A percentile compares a stretch with the other conserved stretches of the same genome.
phyloP scores from a whole-genome alignment of 306 rosid genomes.

The Acacia confusa region DNA sequence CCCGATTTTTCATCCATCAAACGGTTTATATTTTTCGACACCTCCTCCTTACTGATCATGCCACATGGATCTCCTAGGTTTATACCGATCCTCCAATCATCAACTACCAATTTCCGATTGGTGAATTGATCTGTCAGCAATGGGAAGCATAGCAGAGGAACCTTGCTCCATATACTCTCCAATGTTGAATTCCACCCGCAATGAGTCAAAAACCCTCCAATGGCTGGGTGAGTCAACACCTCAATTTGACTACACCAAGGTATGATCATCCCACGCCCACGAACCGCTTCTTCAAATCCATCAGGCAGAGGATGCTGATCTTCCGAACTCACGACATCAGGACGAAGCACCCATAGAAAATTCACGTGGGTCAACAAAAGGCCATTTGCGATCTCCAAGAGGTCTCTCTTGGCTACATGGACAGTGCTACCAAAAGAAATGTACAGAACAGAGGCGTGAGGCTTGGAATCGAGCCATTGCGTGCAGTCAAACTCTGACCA shows the following conservation, averaged over 20 bases:
- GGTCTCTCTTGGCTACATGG: slow-evolving; percentile 42
- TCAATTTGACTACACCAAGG: slow-evolving; percentile 61
- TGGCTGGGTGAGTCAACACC: slow-evolving; percentile 52
- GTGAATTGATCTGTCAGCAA: slow-evolving; percentile 64
- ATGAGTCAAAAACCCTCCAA: slow-evolving; percentile 62
- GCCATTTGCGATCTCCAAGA: slow-evolving; percentile 49
- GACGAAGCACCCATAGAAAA: slow-evolving; percentile 59
- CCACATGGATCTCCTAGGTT: slow-evolving; percentile 28
- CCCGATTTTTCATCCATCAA: slow-evolving; percentile 49
- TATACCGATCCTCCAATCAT: slow-evolving; percentile 64
- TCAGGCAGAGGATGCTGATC: slow-evolving; percentile 45
- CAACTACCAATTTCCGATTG: slow-evolving; percentile 55
- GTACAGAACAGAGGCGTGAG: slow-evolving; percentile 54
- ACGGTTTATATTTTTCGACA: slow-evolving; percentile 37
- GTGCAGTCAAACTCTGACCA: slow-evolving; percentile 66
- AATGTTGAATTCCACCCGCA: slow-evolving; percentile 73
- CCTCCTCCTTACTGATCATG: slow-evolving; percentile 27
- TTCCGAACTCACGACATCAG: slow-evolving; percentile 52
- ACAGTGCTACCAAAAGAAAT: slow-evolving; percentile 70
- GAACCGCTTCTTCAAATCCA: slow-evolving; percentile 39
- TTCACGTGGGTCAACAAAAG: slow-evolving; percentile 42
- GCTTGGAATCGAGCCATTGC: slow-evolving; percentile 62
- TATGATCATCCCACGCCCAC: slow-evolving; percentile 46
- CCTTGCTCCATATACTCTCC: slow-evolving; percentile 56
- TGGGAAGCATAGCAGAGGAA: slow-evolving; percentile 61